Evolutionary conservation across 768 basidiomycete species (phyloP), one percentile per base, ranked within the genome.

Genomic region (Paxillus ammoniavirescens): DNA sequence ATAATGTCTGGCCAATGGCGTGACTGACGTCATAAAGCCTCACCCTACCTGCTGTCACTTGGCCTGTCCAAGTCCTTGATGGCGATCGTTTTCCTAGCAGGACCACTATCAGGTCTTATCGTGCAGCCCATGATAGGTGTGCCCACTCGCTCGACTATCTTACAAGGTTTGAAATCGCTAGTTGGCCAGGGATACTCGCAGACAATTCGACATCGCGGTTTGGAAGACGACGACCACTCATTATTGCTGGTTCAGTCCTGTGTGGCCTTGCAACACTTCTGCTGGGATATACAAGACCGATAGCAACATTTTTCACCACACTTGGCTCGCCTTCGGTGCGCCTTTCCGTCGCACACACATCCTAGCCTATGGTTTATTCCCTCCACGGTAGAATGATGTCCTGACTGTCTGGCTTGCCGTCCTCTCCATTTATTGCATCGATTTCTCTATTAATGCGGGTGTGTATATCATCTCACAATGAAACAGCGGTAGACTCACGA

Each of bases 61-160:
- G 95, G 95, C 13, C 74, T 97, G 12, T 83, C 87, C 2, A 96
- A 93, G 70, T 87, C 89, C 2, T 77, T 79, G 55, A 92, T 97
- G 84, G 87, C 93, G 0, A 77, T 92, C 18, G 95, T 97, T 10
- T 94, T 98, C 67, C 78, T 96, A 42, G 95, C 95, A 2, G 95
- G 94, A 0, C 95, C 93, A 2, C 73, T 95, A 7, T 92, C 89
- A 0, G 95, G 94, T 2, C 79, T 98, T 18, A 75, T 98, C 43
- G 89, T 96, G 59, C 95, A 98, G 65, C 96, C 94, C 1, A 67
- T 95, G 41, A 91, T 96, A 61, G 91, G 92, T 82, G 56, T 38
- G 40, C 55, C 65, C 49, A 55, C 13, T 5, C n/a, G 14, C 31
- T 18, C 8, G 14, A 6, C 8, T 12, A 1, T 37, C 7, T 10